A percentile compares a stretch with the other conserved stretches of the same genome.
These are phyloP conservation scores for Lophiostoma macrostomum DNA, from an alignment of 495 filamentous ascomycete species.

Conservation along the genomic window DNA sequence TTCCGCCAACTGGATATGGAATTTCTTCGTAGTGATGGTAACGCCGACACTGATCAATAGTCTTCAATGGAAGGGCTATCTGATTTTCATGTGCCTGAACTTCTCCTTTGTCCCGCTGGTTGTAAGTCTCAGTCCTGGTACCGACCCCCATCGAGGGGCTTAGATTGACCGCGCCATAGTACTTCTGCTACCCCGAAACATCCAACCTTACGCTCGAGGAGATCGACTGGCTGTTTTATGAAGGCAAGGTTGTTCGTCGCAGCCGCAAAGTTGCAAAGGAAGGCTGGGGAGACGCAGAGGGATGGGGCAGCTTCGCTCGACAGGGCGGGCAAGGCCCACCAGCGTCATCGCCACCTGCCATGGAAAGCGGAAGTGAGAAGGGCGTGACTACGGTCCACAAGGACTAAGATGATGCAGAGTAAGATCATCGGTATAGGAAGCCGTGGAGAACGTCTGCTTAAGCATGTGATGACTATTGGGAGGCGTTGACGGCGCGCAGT, in stretches of 20 bases:
- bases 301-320: neutral
- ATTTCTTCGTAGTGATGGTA: conserved; percentile 40
- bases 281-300: conserved; percentile 12
- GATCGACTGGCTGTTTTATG: conserved; percentile 32
- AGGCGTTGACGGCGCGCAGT: too few relatives aligned
- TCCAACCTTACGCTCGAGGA: conserved; percentile 36
- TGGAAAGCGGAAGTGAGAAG: conserved; percentile 6
- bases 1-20: conserved; percentile 48
- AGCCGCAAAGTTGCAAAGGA: conserved; percentile 9
- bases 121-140: conserved; percentile 1
- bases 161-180: conserved; percentile 1
- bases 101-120: conserved; percentile 43
- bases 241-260: conserved; percentile 9
- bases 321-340: neutral
- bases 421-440: neutral
- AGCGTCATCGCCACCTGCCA: neutral
- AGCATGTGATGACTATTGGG: neutral
- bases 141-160: too few relatives aligned
- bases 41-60: conserved; percentile 34
- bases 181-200: conserved; percentile 37
- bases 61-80: conserved; percentile 32
- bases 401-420: neutral
- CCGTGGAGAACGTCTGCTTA: neutral
- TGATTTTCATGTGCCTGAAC: conserved; percentile 36
- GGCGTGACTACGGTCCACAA: neutral